Evolutionary conservation across 2,329 filamentous ascomycete genomes (phyloP).

Genomic region (Claviceps sp.): DNA sequence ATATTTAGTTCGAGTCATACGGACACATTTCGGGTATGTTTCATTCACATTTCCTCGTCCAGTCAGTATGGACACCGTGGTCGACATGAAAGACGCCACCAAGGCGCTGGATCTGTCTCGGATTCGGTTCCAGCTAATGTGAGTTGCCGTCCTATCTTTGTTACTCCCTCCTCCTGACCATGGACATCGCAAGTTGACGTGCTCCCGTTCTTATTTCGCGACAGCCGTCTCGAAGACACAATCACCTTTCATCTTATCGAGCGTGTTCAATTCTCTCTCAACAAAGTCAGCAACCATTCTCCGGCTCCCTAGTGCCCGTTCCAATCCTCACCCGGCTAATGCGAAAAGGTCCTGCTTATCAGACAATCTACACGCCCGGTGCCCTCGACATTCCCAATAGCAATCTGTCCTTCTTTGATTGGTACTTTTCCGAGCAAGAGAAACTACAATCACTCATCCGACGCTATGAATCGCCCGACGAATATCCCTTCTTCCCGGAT

Average conservation of each 20-base stretch:
- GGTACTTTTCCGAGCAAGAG: slow-evolving; percentile 84
- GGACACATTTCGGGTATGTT: not conserved
- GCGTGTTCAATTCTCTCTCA: slow-evolving; percentile 91
- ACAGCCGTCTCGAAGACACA: slow-evolving; percentile 87
- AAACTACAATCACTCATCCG: slow-evolving; percentile 83
- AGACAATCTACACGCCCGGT: slow-evolving; percentile 70
- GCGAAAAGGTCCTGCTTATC: not conserved
- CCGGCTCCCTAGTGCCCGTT: not conserved
- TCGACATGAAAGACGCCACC: slow-evolving; percentile 73
- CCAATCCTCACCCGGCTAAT: not conserved
- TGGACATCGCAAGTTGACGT: not conserved
- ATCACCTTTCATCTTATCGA: slow-evolving; percentile 97
- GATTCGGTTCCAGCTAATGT: slow-evolving; percentile 93
- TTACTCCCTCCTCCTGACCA: not conserved
- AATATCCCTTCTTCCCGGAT: slow-evolving; percentile 91
- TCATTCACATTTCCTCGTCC: not conserved
- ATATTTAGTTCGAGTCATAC: no score
- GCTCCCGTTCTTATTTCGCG: not conserved
- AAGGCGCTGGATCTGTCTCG: slow-evolving; percentile 81
- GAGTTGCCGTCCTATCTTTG: slow-evolving; percentile 17
- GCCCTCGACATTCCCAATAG: slow-evolving; percentile 66
- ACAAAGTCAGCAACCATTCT: slow-evolving; percentile 29
- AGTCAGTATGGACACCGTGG: slow-evolving; percentile 67
- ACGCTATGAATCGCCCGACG: slow-evolving; percentile 90
- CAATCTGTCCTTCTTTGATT: slow-evolving; percentile 77